Percentiles rank a stretch among this genome's conserved stretches.
Evolutionary conservation across 1,139 yeast species (phyloP).

Genomic region (Yamadazyma diddensiae): DNA sequence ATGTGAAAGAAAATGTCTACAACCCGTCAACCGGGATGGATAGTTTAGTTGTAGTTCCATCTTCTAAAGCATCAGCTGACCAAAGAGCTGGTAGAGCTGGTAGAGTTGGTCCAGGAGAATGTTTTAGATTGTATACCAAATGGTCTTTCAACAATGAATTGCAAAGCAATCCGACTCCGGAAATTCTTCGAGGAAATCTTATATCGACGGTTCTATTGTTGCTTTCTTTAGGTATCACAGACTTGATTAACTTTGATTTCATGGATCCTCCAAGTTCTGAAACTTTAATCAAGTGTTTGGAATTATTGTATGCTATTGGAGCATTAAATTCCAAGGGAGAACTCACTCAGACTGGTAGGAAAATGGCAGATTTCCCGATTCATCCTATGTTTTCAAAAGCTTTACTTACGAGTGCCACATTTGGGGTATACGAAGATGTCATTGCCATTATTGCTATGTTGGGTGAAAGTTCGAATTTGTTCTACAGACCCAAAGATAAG

Average conservation of each 20-base stretch:
- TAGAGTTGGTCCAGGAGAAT: conserved; percentile 93
- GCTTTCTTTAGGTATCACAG: conserved; percentile 78
- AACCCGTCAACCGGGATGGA: conserved; percentile 90
- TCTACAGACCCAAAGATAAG: conserved; percentile 71
- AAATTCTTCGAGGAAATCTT: conserved; percentile 78
- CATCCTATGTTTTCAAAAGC: conserved; percentile 88
- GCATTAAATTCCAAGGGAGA: conserved; percentile 81
- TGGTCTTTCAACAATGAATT: conserved; percentile 80
- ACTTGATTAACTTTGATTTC: conserved; percentile 79
- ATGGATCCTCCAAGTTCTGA: conserved; percentile 82
- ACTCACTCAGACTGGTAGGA: conserved; percentile 73
- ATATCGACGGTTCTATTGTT: conserved; percentile 71
- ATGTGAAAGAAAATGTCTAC: conserved; percentile 81
- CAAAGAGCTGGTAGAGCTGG: conserved; percentile 99
- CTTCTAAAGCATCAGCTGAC: conserved; percentile 92
- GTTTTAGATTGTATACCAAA: conserved; percentile 84
- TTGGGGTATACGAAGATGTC: conserved; percentile 62
- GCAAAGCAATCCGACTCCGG: conserved; percentile 81
- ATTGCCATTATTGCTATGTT: conserved; percentile 76
- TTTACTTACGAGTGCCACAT: conserved; percentile 58
- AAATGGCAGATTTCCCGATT: conserved; percentile 90
- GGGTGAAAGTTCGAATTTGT: conserved; percentile 74
- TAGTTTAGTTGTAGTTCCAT: conserved; percentile 76
- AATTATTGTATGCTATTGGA: conserved; percentile 78
- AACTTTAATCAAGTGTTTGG: conserved; percentile 72